These are phyloP conservation scores for Cordyceps farinosa DNA, from an alignment of 2,329 filamentous ascomycete species.

Conservation along the genomic window DNA sequence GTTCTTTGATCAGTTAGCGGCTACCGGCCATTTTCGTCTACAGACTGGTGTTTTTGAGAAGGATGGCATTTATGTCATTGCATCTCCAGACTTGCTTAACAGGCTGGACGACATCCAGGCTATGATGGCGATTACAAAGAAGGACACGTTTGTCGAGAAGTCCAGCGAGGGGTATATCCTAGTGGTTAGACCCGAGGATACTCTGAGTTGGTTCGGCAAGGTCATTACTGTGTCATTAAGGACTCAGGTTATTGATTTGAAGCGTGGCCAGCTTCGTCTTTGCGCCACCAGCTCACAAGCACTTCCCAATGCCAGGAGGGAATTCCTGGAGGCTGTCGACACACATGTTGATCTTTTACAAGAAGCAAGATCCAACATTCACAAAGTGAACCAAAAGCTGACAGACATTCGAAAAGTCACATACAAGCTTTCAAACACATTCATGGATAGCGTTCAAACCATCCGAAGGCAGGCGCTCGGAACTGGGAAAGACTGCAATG, in stretches of 20 bases:
- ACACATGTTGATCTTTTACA: constrained; percentile 85
- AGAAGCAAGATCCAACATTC: constrained; percentile 88
- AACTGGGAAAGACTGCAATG: constrained; percentile 79
- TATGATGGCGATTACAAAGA: constrained; percentile 69
- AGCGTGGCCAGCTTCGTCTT: constrained; percentile 79
- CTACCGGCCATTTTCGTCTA: constrained; percentile 84
- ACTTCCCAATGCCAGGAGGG: constrained; percentile 71
- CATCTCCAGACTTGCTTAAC: constrained; percentile 72
- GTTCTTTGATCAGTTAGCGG: constrained; percentile 75
- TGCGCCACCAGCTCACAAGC: constrained; percentile 84
- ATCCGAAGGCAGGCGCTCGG: constrained; percentile 72
- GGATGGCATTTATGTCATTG: constrained; percentile 77
- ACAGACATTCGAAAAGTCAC: constrained; percentile 94
- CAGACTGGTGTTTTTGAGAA: constrained; percentile 67
- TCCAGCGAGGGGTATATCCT: constrained; percentile 73
- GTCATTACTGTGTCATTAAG: constrained; percentile 68
- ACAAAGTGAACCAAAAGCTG: constrained; percentile 84
- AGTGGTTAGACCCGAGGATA: constrained; percentile 76
- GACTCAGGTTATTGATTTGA: constrained; percentile 78
- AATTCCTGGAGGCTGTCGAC: constrained; percentile 74
- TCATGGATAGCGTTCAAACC: constrained; percentile 97
- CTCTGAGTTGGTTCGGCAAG: constrained; percentile 77
- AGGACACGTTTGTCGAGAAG: constrained; percentile 62
- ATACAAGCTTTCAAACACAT: constrained; percentile 94
- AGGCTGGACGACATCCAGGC: constrained; percentile 78